Evolutionary conservation across 257 asterid species (phyloP).

Genomic region (Scutellaria barbata): DNA sequence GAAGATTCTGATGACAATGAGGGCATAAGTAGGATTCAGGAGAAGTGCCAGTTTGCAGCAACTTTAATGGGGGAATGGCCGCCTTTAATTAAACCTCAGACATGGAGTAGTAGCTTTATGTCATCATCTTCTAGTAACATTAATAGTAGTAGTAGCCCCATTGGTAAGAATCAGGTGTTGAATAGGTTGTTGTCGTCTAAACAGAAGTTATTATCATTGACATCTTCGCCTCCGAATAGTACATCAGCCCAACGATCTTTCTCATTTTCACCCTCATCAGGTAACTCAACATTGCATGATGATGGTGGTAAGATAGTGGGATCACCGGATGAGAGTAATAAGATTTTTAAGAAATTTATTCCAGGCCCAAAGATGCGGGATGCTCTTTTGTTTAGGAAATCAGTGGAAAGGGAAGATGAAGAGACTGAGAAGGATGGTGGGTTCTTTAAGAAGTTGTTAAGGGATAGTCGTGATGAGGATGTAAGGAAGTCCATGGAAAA

Average conservation of each 20-base stretch:
- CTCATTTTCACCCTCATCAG: constrained; percentile 63
- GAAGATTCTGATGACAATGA: constrained; percentile 92
- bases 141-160: constrained; percentile 49
- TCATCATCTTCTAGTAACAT: constrained; percentile 40
- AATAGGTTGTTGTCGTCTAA: constrained; percentile 80
- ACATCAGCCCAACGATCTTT: constrained; percentile 48
- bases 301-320: constrained; percentile 57
- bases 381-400: constrained; percentile 78
- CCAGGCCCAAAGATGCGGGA: constrained; percentile 81
- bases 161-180: constrained; percentile 78
- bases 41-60: constrained; percentile 93
- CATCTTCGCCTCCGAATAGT: constrained; percentile 69
- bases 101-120: constrained; percentile 45
- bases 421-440: constrained; percentile 81
- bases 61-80: constrained; percentile 96
- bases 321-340: constrained; percentile 70
- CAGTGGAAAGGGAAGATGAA: constrained; percentile 73
- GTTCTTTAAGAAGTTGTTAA: constrained; percentile 74
- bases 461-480: constrained; percentile 80
- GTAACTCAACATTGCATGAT: constrained; percentile 53
- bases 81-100: constrained; percentile 70
- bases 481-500: constrained; percentile 54
- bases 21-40: constrained; percentile 91
- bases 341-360: constrained; percentile 75
- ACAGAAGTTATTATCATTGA: constrained; percentile 74